Conservation (phyloP, 164 flowering plant species). For the Berberis thunbergii region DNA sequence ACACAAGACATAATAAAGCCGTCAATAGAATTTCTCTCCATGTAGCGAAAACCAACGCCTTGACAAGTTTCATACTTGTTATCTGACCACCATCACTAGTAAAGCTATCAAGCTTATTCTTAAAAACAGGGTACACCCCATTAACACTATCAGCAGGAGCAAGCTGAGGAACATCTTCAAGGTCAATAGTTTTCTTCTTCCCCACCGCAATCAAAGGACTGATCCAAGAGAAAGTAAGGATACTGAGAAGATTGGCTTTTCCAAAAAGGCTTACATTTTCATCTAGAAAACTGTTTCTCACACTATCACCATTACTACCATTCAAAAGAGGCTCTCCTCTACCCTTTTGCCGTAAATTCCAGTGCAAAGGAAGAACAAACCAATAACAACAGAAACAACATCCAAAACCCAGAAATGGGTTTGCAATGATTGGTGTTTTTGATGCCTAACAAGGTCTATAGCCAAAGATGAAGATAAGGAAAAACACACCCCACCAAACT, state of each 20-base stretch:
- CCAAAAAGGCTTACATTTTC: constrained; percentile 38
- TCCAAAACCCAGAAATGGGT: constrained; percentile 34
- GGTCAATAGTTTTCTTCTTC: constrained; percentile 45
- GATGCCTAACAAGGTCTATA: constrained; percentile 28
- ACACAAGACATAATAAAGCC: constrained; percentile 1
- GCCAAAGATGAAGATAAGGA: constrained; percentile 33
- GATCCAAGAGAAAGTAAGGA: constrained; percentile 59
- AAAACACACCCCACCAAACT: constrained; percentile 49
- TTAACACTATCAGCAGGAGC: constrained; percentile 31
- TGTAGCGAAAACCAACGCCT: constrained; percentile 13
- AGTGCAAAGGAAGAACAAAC: constrained; percentile 38
- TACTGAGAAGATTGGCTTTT: constrained; percentile 35
- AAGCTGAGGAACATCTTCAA: constrained; percentile 66
- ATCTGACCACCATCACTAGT: constrained; percentile 8
- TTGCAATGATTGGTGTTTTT: constrained; percentile 11
- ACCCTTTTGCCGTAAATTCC: constrained; percentile 30
- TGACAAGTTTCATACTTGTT: constrained; percentile 8
- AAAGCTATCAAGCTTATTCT: constrained; percentile 29
- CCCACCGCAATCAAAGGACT: constrained; percentile 43
- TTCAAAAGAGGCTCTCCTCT: constrained; percentile 45
- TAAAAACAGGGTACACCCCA: constrained; percentile 33
- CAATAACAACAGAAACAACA: constrained; percentile 28
- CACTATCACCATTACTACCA: constrained; percentile 19
- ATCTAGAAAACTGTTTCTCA: constrained; percentile 17
- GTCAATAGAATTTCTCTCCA: constrained; percentile 10